Evolutionary conservation across 202 grass and related monocot species (phyloP), one percentile per base, ranked within the genome.

Genomic region (Elaeis oleifera): DNA sequence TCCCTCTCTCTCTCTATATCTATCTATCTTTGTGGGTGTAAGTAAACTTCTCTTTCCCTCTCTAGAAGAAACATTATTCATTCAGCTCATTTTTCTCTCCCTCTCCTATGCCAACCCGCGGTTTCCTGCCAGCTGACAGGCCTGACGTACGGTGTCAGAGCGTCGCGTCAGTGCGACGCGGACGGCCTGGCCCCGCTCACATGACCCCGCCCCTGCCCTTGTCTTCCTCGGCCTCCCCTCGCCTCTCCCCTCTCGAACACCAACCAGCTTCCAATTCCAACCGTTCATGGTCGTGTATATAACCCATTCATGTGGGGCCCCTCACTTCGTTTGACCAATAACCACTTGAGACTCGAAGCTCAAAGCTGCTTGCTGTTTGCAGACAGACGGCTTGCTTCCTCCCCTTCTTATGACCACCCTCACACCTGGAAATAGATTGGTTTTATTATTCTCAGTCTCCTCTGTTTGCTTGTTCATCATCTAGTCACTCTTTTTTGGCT

Each of bases 51-150:
- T 6, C 20, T 21, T 19, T 20, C 20, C 2, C 20, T 54, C 53
- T 19, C 53, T n/a, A 54, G 26, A 21, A 23, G 0, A 22, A 18
- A n/a, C 18, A 19, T 56, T 56, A 8, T 20, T 56, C 21, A 23
- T 56, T 24, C 18, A 22, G 23, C 22, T 59, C 57, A 4, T 59
- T 13, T 59, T 24, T 23, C 18, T 50, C 18, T 5, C 20, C 49
- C 3, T 50, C 61, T 64, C 32, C 8, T 5, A 16, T 11, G 23
- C 22, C 3, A 22, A 50, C 19, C 39, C 22, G 61, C 39, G 61
- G 61, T 64, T 64, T 64, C 61, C 61, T 64, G 61, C 39, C 61
- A 18, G 39, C 61, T 61, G 28, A 39, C 59, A 59, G 23, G 23
- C 57, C 57, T 59, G 57, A 32, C 57, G 57, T 59, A 59, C 57